A percentile compares a stretch with the other conserved stretches of the same genome.
Conservation (phyloP, 768 basidiomycete genomes). For the Astraeus odoratus region DNA sequence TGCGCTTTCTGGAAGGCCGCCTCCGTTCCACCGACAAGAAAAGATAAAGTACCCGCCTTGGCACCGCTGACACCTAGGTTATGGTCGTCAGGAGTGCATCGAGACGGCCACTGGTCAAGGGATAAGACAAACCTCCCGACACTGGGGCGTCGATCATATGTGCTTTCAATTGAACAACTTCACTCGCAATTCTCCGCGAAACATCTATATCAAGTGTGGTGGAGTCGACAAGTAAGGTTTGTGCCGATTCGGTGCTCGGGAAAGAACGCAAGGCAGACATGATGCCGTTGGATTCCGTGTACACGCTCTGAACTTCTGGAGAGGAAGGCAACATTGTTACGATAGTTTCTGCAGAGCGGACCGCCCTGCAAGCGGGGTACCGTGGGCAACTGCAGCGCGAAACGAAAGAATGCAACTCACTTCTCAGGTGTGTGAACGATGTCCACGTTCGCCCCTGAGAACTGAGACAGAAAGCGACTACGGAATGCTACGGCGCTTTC, state of each 20-base stretch:
- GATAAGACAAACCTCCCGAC: constrained; percentile 63
- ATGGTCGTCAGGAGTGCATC: constrained; percentile 3
- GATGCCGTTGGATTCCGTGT: constrained; percentile 53
- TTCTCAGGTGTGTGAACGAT: constrained; percentile 63
- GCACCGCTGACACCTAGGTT: constrained; percentile 74
- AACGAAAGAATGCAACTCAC: constrained; percentile 38
- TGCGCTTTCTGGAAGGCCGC: constrained; percentile 49
- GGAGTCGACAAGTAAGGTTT: constrained; percentile 77
- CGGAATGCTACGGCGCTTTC: constrained; percentile 53
- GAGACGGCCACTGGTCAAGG: constrained; percentile 1
- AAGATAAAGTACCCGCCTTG: constrained; percentile 79
- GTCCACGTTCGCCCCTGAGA: constrained; percentile 52
- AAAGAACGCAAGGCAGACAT: constrained; percentile 54
- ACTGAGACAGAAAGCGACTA: constrained; percentile 45
- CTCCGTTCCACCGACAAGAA: constrained; percentile 81
- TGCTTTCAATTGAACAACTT: constrained; percentile 50
- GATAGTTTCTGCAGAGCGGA: constrained; percentile 55
- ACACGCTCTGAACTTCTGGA: constrained; percentile 78
- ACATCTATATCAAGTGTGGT: constrained; percentile 83
- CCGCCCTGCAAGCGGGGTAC: constrained; percentile 40
- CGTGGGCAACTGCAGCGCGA: constrained; percentile 6
- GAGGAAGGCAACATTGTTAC: constrained; percentile 93
- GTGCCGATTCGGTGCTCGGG: constrained; percentile 25
- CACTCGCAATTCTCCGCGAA: constrained; percentile 55
- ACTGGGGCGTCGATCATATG: constrained; percentile 91